These are phyloP conservation scores for Trypanosoma lewisi DNA, from an alignment of 208 protist species.

Conservation along the genomic window DNA sequence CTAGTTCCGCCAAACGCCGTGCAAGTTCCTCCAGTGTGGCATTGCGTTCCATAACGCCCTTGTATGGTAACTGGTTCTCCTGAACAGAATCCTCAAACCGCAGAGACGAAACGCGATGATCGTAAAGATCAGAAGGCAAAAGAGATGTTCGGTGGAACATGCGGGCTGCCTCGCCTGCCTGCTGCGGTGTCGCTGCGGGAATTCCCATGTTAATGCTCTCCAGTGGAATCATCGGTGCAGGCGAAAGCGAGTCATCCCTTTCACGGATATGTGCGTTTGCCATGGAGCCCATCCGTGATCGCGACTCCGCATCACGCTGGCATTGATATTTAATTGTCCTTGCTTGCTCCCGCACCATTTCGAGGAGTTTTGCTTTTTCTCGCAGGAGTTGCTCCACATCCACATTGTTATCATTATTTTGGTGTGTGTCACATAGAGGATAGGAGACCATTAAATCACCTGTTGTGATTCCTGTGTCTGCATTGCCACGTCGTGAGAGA, in stretches of 20 bases:
- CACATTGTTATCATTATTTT: constrained; percentile 30
- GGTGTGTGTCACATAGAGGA: constrained; percentile 33
- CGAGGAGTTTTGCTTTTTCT: constrained; percentile 59
- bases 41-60: constrained; percentile 35
- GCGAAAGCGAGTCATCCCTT: constrained; percentile 21
- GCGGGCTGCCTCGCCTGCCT: constrained; percentile 15
- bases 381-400: constrained; percentile 56
- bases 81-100: constrained; percentile 35
- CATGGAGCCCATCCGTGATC: constrained; percentile 37
- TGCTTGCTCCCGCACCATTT: constrained; percentile 52
- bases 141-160: constrained; percentile 41
- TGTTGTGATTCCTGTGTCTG: constrained; percentile 29
- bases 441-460: constrained; percentile 46
- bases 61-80: constrained; percentile 41
- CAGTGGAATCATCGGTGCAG: constrained; percentile 4
- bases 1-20: constrained; percentile 48
- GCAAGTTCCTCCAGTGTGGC: constrained; percentile 44
- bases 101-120: constrained; percentile 28
- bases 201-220: neutral
- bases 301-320: constrained; percentile 27
- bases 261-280: constrained; percentile 2
- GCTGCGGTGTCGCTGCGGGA: constrained; percentile 14
- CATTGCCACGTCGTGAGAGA: constrained; percentile 32
- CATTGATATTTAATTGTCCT: constrained; percentile 55
- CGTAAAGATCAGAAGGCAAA: constrained; percentile 33